Evolutionary conservation across 192 early-diverging fungal genomes (phyloP).

Genomic region (Linnemannia schmuckeri): DNA sequence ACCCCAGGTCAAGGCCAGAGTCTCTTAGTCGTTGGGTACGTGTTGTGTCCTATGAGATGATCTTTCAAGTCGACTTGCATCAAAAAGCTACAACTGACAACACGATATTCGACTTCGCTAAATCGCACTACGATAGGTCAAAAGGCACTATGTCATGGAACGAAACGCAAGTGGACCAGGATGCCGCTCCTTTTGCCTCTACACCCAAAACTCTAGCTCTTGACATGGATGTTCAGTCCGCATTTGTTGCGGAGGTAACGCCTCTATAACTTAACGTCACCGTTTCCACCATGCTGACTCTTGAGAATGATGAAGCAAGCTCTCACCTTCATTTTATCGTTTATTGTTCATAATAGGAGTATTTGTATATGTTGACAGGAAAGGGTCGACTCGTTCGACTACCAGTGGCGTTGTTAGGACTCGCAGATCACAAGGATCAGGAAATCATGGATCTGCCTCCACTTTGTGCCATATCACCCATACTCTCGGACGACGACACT

Average conservation of each 20-base stretch:
- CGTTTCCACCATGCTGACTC: too few relatives aligned
- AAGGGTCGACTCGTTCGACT: slow-evolving; percentile 5
- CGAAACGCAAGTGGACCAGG: neutral
- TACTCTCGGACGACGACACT: neutral
- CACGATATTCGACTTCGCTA: neutral
- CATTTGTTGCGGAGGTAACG: slow-evolving; percentile 12
- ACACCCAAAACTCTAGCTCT: neutral
- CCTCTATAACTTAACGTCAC: neutral
- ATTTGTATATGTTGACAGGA: slow-evolving; percentile 6
- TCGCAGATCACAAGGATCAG: neutral
- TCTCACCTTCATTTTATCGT: neutral
- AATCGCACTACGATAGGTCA: neutral
- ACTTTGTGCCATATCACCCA: neutral
- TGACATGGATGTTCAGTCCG: neutral
- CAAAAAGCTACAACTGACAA: neutral
- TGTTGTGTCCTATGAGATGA: neutral
- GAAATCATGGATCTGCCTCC: slow-evolving; percentile 20
- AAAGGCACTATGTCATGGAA: neutral
- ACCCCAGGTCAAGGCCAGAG: neutral
- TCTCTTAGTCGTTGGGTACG: neutral
- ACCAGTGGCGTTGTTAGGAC: neutral
- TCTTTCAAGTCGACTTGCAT: neutral
- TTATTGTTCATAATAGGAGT: neutral
- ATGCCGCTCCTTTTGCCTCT: neutral
- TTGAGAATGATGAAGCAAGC: neutral